Percentiles rank a stretch among this genome's conserved stretches.
Evolutionary conservation across 2,329 filamentous ascomycete species (phyloP).

Genomic region (Colletotrichum sp.): DNA sequence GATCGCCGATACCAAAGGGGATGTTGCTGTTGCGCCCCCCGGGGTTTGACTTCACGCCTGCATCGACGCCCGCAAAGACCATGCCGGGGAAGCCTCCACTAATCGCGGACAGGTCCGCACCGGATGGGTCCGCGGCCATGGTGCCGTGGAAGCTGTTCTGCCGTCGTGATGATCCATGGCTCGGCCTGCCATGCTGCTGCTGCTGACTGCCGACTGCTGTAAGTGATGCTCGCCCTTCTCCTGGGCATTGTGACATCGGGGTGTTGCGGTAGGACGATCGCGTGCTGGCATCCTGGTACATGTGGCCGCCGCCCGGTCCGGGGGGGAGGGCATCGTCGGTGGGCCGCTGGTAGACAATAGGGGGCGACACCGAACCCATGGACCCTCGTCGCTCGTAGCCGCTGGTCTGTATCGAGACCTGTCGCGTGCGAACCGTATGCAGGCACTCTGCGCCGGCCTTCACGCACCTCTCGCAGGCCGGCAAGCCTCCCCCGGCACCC

Average conservation of each 20-base stretch:
- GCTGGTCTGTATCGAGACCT: neutral
- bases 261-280: neutral
- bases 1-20: neutral
- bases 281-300: neutral
- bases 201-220: neutral
- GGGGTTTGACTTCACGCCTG: neutral
- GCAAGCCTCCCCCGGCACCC: neutral
- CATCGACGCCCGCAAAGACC: neutral
- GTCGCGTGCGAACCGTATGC: neutral
- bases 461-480: slow-evolving; percentile 10
- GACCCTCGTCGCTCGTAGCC: neutral
- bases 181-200: neutral
- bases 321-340: neutral
- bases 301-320: neutral
- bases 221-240: neutral
- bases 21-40: neutral
- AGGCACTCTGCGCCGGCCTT: neutral
- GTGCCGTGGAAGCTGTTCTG: neutral
- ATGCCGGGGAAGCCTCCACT: neutral
- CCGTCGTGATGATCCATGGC: neutral
- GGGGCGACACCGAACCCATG: neutral
- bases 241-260: neutral
- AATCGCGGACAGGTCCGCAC: neutral
- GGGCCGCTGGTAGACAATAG: neutral
- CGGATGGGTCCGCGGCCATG: neutral